These are phyloP conservation scores for Thelonectria discophora DNA, from an alignment of 2,329 filamentous ascomycete species.

Conservation along the genomic window DNA sequence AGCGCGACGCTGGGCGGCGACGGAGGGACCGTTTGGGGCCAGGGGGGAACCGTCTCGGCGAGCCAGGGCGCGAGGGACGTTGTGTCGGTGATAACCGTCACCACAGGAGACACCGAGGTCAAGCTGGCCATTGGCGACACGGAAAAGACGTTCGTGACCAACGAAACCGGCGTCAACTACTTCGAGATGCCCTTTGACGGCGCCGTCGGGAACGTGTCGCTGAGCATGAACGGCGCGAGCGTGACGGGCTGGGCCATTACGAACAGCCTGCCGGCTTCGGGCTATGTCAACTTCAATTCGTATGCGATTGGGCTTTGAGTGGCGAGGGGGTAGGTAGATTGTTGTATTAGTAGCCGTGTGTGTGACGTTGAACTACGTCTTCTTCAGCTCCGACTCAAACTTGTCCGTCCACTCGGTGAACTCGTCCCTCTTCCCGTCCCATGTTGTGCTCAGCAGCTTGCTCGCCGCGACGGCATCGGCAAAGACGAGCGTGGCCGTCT, in stretches of 20 bases:
- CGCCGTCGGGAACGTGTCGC: conserved; percentile 24
- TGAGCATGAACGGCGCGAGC: conserved; percentile 31
- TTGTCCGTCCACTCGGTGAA: conserved; percentile 79
- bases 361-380: conserved; percentile 34
- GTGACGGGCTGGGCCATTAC: conserved; percentile 31
- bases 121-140: conserved; percentile 45
- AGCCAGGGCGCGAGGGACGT: conserved; percentile 41
- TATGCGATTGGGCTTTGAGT: conserved; percentile 31
- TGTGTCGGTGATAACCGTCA: conserved; percentile 47
- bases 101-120: conserved; percentile 40
- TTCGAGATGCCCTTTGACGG: conserved; percentile 37
- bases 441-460: conserved; percentile 65
- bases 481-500: conserved; percentile 67
- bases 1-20: conserved; percentile 37
- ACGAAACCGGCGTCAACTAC: conserved; percentile 30
- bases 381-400: conserved; percentile 63
- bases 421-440: conserved; percentile 74
- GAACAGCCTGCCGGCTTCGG: conserved; percentile 26
- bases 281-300: conserved; percentile 39
- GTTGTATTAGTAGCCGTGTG: background rate
- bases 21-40: conserved; percentile 46
- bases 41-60: conserved; percentile 35
- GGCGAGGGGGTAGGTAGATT: background rate
- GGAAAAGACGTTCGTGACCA: conserved; percentile 28
- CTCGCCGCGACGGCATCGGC: conserved; percentile 65